Base-by-base conservation (phyloP, 192 early-diverging fungal genomes). In the Coemansia sp. region DNA sequence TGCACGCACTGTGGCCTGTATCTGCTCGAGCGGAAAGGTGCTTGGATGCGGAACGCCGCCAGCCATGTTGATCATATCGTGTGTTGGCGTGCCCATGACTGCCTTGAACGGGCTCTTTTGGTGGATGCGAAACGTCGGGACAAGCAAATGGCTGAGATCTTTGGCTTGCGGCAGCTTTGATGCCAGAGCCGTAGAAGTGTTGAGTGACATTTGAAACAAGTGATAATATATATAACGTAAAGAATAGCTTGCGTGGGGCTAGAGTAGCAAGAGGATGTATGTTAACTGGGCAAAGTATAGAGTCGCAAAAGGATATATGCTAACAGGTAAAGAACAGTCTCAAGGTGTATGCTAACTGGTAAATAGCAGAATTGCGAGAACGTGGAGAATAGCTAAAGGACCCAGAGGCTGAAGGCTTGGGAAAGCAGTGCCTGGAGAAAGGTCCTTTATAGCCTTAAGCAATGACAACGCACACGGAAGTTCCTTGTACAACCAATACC, bases 21-120 rank as follows among this genome's bases (percentile, higher is more conserved):
- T 73, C 45, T 83, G 82, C 4, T 69, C 73, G 54, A 89, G 85
- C 7, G 89, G 88, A 58, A 91, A 91, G 16, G 87, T 84, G 17
- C 59, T 67, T 3, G 84, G 79, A 43, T 88, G 84, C 0, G 89
- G 91, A 52, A 87, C 78, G 7, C 91, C 91, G 29, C 88, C 89
- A 1, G 87, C 89, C 38, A 92, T 80, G 38, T 88, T 87, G 58
- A 92, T 80, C 83, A 87, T 86, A 22, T 72, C 49, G 14, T 67
- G 58, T 10, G 72, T 80, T 14, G 72, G 77, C 57, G 51, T 68
- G 47, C 72, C 77, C 77, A 80, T 80, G 61, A 80, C 69, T 0
- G 77, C 66, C 58, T 74, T 80, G 72, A 80, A 74, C 22, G 72
- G 68, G 59, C 77, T 80, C 65, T 80, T 80, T 14, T 57, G 49